These are phyloP conservation scores for Candida chauliodis DNA, from an alignment of 805 yeast species.

Conservation along the genomic window DNA sequence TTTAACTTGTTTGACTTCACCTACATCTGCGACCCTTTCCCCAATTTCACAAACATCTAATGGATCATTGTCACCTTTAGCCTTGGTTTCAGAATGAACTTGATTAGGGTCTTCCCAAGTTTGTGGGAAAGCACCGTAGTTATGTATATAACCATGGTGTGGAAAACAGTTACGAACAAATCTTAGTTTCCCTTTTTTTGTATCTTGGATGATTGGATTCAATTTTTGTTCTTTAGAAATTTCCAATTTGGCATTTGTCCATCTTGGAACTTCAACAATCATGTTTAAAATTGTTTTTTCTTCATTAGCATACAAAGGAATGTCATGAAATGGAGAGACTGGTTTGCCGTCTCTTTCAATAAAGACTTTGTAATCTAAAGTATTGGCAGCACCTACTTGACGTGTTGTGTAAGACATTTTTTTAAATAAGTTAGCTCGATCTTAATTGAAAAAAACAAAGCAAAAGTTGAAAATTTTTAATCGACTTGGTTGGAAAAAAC, in stretches of 20 bases:
- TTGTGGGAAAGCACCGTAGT: slow-evolving; percentile 98
- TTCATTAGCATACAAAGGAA: slow-evolving; percentile 82
- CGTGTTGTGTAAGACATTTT: slow-evolving; percentile 79
- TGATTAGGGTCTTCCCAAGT: slow-evolving; percentile 77
- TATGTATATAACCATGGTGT: slow-evolving; percentile 97
- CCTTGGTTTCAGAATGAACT: slow-evolving; percentile 57
- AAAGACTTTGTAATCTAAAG: slow-evolving; percentile 88
- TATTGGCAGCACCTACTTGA: slow-evolving; percentile 93
- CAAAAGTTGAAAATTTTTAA: slow-evolving; percentile 4
- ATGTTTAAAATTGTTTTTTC: slow-evolving; percentile 74
- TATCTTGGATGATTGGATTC: slow-evolving; percentile 96
- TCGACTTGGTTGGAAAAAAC: not conserved
- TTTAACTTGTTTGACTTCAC: slow-evolving; percentile 60
- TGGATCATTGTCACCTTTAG: slow-evolving; percentile 90
- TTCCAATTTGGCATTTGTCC: slow-evolving; percentile 97
- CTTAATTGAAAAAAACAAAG: not conserved
- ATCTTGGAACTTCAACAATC: slow-evolving; percentile 97
- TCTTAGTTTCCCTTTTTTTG: slow-evolving; percentile 94
- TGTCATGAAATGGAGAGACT: slow-evolving; percentile 87
- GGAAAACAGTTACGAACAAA: slow-evolving; percentile 98
- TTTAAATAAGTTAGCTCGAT: slow-evolving; percentile 1
- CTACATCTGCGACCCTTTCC: slow-evolving; percentile 44
- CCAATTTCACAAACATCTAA: slow-evolving; percentile 62
- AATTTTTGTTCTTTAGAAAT: slow-evolving; percentile 78
- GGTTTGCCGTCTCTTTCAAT: slow-evolving; percentile 92